A percentile compares a stretch with the other conserved stretches of the same genome.
phyloP scores from a whole-genome alignment of 306 rosid species.

The Nissolia schottii region DNA sequence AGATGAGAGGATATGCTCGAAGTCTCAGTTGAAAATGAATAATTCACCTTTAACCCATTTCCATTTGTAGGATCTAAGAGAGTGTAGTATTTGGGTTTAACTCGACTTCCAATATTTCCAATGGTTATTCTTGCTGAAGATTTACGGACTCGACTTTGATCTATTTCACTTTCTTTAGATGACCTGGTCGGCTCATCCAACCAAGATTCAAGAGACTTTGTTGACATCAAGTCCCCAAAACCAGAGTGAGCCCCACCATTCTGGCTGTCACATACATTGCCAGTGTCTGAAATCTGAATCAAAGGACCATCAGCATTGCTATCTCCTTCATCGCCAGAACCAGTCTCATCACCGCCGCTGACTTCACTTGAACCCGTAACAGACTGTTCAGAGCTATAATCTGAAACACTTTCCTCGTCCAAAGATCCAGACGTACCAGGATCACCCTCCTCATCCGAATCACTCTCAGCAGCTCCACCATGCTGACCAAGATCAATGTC shows the following conservation, averaged over 20 bases:
- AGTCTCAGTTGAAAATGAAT: conserved; percentile 75
- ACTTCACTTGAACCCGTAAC: conserved; percentile 49
- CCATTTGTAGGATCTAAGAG: conserved; percentile 83
- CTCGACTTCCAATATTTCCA: conserved; percentile 56
- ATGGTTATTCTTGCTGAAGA: conserved; percentile 92
- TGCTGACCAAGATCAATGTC: conserved; percentile 28
- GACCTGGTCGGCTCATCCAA: conserved; percentile 71
- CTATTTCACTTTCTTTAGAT: conserved; percentile 43
- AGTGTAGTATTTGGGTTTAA: conserved; percentile 60
- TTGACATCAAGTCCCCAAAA: conserved; percentile 67
- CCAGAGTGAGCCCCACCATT: conserved; percentile 53
- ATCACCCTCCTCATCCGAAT: conserved; percentile 45
- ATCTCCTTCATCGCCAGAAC: conserved; percentile 43
- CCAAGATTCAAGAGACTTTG: conserved; percentile 87
- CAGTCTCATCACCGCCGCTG: conserved; percentile 41
- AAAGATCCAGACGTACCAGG: conserved; percentile 56
- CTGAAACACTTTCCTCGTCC: conserved; percentile 71
- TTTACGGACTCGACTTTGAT: conserved; percentile 36
- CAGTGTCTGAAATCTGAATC: conserved; percentile 69
- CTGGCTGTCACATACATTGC: conserved; percentile 39
- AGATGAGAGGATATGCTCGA: conserved; percentile 72
- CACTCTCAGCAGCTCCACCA: conserved; percentile 37
- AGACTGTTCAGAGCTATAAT: conserved; percentile 63
- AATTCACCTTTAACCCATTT: conserved; percentile 83
- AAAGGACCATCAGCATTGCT: conserved; percentile 48